Evolutionary conservation across 441 rosid species (phyloP).

Genomic region (Geranium incanum): DNA sequence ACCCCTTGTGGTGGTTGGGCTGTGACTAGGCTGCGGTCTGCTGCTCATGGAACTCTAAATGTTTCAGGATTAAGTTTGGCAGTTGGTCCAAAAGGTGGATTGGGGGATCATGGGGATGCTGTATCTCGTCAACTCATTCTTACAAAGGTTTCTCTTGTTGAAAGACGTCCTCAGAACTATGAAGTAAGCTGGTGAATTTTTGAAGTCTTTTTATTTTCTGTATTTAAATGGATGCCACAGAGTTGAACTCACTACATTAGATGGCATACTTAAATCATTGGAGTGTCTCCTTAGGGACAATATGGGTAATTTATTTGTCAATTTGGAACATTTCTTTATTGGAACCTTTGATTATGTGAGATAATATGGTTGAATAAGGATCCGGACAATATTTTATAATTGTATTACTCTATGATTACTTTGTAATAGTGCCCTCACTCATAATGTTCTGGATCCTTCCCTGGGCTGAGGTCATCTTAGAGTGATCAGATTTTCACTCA

Average conservation of each 20-base stretch:
- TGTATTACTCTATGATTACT: too few relatives aligned
- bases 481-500: background rate
- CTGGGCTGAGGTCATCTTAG: too few relatives aligned
- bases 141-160: slow-evolving; percentile 84
- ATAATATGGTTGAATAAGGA: too few relatives aligned
- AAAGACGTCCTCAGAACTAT: slow-evolving; percentile 95
- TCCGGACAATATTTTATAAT: too few relatives aligned
- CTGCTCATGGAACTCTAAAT: slow-evolving; percentile 91
- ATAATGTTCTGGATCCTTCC: too few relatives aligned
- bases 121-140: slow-evolving; percentile 83
- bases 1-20: slow-evolving; percentile 94
- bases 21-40: slow-evolving; percentile 87
- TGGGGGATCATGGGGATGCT: slow-evolving; percentile 96
- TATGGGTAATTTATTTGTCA: too few relatives aligned
- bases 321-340: too few relatives aligned
- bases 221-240: slow-evolving; percentile 10
- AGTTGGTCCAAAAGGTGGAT: slow-evolving; percentile 94
- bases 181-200: slow-evolving; percentile 71
- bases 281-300: too few relatives aligned
- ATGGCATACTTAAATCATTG: too few relatives aligned
- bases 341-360: too few relatives aligned
- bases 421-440: too few relatives aligned
- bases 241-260: background rate
- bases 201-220: slow-evolving; percentile 33
- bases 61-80: slow-evolving; percentile 71